Evolutionary conservation across 805 yeast species (phyloP), one percentile per base, ranked within the genome.

Genomic region (Saccharomycopsis guyanensis): DNA sequence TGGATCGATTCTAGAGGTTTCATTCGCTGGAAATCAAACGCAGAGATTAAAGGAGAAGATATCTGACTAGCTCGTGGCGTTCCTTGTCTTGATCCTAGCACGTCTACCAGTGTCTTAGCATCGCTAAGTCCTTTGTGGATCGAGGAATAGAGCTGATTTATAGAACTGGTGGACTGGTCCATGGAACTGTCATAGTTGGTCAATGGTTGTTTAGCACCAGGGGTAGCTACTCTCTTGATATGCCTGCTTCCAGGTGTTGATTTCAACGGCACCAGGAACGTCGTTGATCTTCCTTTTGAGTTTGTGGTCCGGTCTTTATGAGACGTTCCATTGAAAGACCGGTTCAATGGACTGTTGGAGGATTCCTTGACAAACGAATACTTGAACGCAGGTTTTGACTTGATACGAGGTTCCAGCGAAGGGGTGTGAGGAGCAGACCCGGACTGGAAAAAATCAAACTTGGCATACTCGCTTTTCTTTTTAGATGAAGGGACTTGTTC

Each of bases 101-200:
- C 48, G 12, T 13, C 19, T 4, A 45, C 35, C 15, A 27, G 25
- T n/a, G 2, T 8, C 8, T 16, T 22, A 7, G 42, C 44, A 8
- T 43, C 23, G 35, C 29, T 38, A 7, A 43, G 18, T 4, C 44
- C 34, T 27, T 25, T 43, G 43, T 43, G 46, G 35, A 43, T 43
- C 23, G 42, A 25, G 15, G 23, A n/a, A 19, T 40, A 40, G 12
- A 40, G 23, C 7, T 25, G 10, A 15, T 27, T 40, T 15, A 40
- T 19, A n/a, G 25, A 16, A 31, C 36, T 19, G 25, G 16, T 40
- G n/a, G 42, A 38, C n/a, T 20, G 13, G 24, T 31, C 45, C 18
- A 41, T 12, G n/a, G 45, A 42, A 18, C 45, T 42, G 45, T 42
- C 45, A 23, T 42, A 42, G 20, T 35, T 42, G n/a, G 16, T 27